These are phyloP conservation scores for Trichoderma sp. DNA, from an alignment of 2,329 filamentous ascomycete genomes.

Conservation along the genomic window DNA sequence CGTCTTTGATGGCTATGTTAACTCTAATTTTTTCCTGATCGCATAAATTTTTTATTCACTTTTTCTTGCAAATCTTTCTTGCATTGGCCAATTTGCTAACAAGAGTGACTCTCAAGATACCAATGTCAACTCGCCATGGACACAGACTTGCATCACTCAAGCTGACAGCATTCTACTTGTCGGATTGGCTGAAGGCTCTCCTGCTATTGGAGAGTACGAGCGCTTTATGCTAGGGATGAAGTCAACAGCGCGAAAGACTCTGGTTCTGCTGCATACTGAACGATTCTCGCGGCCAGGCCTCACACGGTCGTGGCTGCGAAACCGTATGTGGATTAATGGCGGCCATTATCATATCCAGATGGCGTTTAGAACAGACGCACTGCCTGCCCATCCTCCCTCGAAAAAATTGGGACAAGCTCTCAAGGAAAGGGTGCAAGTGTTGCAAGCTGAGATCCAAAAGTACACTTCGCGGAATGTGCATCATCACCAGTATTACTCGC, in stretches of 20 bases:
- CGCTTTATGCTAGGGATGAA: slow-evolving; percentile 95
- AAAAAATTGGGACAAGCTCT: slow-evolving; percentile 80
- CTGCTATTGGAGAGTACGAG: slow-evolving; percentile 92
- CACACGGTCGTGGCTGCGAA: slow-evolving; percentile 85
- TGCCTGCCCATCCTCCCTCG: slow-evolving; percentile 71
- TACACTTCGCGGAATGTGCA: slow-evolving; percentile 93
- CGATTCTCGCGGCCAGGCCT: slow-evolving; percentile 81
- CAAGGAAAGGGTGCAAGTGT: slow-evolving; percentile 87
- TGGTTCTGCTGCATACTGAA: slow-evolving; percentile 86
- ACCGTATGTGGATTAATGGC: slow-evolving; percentile 96
- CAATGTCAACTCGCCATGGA: slow-evolving; percentile 96
- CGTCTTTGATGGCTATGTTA: slow-evolving; percentile 54
- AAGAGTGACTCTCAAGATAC: slow-evolving; percentile 63
- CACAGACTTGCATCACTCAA: slow-evolving; percentile 94
- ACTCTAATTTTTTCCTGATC: slow-evolving; percentile 70
- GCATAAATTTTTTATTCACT: slow-evolving; percentile 9
- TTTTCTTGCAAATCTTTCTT: neutral
- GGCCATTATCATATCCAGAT: slow-evolving; percentile 98
- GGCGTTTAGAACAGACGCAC: slow-evolving; percentile 73
- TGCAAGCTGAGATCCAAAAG: slow-evolving; percentile 97
- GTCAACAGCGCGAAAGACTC: slow-evolving; percentile 88
- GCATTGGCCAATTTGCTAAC: slow-evolving; percentile 30
- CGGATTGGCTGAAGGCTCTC: slow-evolving; percentile 83
- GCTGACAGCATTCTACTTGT: slow-evolving; percentile 95
- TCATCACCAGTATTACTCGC: slow-evolving; percentile 83